Evolutionary conservation across 2,329 filamentous ascomycete species (phyloP), one percentile per base, ranked within the genome.

Genomic region (Ceratocystis destructans): DNA sequence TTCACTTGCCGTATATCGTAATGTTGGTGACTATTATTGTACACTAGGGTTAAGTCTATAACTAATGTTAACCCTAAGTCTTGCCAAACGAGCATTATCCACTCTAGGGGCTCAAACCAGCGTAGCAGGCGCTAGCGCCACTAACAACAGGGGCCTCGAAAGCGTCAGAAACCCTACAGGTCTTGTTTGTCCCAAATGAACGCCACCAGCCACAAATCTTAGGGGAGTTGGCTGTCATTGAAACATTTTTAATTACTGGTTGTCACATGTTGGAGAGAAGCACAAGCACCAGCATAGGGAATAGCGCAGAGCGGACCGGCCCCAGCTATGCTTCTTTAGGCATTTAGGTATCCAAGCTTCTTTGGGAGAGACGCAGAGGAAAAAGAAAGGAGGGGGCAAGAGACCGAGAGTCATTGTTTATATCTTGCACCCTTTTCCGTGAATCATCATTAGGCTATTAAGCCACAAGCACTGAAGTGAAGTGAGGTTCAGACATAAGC

Each of bases 241-340:
- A 59, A 59, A 59, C 55, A 59, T 59, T 59, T 31, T 59, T 59
- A 59, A 59, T 59, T 59, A 59, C 28, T 2, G 55, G 25, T 33
- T 59, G 55, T 59, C 55, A 59, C 55, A 59, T 37, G 55, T 59
- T 59, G 55, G 20, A 59, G 55, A 59, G 53, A 10, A 59, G n/a
- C 55, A 37, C 28, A 57, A 15, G 53, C 53, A 57, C 37, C 12
- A 41, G 10, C 37, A 15, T 41, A 15, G 37, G 37, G 37, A 41
- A 41, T 15, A 41, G 37, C 37, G 37, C 37, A 41, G 10, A 41
- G 37, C 10, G 37, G 37, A 41, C 37, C 37, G 37, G 37, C 37
- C 20, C 25, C 48, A 25, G 10, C 20, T 25, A 10, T 50, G 46
- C 46, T 53, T 59, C 55, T 59, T 59, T 59, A 20, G 55, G 55